A percentile compares a stretch with the other conserved stretches of the same genome.
These are phyloP conservation scores for Balansia obtecta DNA, from an alignment of 2,329 filamentous ascomycete genomes.

Conservation along the genomic window DNA sequence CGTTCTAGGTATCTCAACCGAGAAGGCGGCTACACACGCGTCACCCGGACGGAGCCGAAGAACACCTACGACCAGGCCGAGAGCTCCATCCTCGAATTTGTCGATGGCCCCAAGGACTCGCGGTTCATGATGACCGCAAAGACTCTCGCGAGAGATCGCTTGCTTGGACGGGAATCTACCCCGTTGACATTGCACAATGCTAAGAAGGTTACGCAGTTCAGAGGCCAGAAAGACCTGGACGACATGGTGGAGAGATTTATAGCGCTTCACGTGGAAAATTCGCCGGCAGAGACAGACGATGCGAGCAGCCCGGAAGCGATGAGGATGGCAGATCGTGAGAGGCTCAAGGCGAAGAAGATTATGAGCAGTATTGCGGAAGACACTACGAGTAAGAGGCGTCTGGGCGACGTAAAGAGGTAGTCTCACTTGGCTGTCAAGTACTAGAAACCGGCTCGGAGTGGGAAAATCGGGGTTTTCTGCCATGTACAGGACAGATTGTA, in stretches of 20 bases:
- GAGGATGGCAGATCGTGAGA: conserved; percentile 15
- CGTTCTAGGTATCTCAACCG: conserved; percentile 65
- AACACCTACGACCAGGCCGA: conserved; percentile 75
- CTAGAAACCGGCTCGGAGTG: not conserved
- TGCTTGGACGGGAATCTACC: conserved; percentile 45
- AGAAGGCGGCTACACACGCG: conserved; percentile 87
- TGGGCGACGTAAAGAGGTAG: conserved; percentile 2
- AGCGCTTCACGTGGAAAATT: conserved; percentile 9
- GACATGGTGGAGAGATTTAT: conserved; percentile 39
- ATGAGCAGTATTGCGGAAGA: conserved; percentile 18
- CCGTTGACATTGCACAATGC: conserved; percentile 69
- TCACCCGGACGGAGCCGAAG: conserved; percentile 81
- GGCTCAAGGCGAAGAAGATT: conserved; percentile 20
- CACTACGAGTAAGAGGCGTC: conserved; percentile 9
- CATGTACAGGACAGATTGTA: not conserved
- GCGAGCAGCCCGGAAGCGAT: conserved; percentile 11
- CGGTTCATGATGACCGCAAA: conserved; percentile 89
- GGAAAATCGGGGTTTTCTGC: not conserved
- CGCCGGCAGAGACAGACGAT: conserved; percentile 8
- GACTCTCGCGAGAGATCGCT: conserved; percentile 55
- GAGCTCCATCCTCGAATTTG: conserved; percentile 84
- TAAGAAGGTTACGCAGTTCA: conserved; percentile 71
- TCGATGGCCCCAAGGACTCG: conserved; percentile 89
- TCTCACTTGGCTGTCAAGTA: too few species aligned
- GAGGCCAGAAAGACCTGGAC: conserved; percentile 58